These are phyloP conservation scores for Exsudoporus frostii DNA, from an alignment of 768 basidiomycete species.

Conservation along the genomic window DNA sequence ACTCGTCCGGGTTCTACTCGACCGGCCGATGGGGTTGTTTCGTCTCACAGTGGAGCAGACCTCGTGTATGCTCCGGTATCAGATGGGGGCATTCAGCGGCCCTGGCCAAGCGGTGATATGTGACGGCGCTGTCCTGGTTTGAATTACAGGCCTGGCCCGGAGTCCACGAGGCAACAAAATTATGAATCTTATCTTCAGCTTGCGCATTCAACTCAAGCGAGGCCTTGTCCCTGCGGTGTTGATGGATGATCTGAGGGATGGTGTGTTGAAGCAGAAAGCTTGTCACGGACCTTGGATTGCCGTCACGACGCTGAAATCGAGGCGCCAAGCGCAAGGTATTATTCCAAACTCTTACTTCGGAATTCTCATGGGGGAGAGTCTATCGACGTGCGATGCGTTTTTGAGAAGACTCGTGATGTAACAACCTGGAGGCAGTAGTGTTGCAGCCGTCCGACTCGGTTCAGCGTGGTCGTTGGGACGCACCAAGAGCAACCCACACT, in stretches of 20 bases:
- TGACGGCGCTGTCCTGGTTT: neutral
- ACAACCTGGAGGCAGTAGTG: neutral
- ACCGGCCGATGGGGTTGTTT: neutral
- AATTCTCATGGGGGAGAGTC: neutral
- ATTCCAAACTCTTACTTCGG: neutral
- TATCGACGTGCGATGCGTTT: neutral
- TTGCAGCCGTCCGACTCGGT: neutral
- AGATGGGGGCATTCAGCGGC: neutral
- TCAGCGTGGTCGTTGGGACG: neutral
- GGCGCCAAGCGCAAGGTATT: neutral
- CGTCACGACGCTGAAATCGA: neutral
- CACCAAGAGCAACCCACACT: neutral
- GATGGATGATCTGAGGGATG: neutral
- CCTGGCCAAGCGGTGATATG: neutral
- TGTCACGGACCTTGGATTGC: neutral
- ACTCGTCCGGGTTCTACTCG: neutral
- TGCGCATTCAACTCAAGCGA: neutral
- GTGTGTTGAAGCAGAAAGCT: neutral
- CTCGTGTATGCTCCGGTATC: slow-evolving; percentile 1
- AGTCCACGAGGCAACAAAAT: neutral
- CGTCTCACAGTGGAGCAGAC: slow-evolving; percentile 15
- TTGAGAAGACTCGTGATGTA: slow-evolving; percentile 3
- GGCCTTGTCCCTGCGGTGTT: neutral
- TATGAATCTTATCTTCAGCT: neutral
- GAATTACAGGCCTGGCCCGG: neutral